phyloP scores from a whole-genome alignment of 441 rosid genomes.

The Populus hybrid region DNA sequence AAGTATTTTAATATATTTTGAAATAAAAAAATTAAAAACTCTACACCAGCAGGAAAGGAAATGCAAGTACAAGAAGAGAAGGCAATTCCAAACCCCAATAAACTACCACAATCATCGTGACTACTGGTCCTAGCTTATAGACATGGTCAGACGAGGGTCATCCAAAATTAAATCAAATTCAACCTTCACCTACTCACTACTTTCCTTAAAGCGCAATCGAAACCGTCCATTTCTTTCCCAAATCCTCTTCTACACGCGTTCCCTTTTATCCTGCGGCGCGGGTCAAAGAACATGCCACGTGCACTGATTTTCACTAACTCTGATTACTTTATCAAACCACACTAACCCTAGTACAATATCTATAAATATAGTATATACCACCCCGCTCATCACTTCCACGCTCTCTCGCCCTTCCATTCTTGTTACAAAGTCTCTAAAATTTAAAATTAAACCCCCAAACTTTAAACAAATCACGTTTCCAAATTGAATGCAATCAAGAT shows the following conservation, averaged over 20 bases:
- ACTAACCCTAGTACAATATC: slow-evolving; percentile 25
- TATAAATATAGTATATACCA: background rate
- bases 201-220: background rate
- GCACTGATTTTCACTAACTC: background rate
- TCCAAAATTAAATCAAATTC: background rate
- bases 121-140: background rate
- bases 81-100: too few relatives aligned
- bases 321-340: slow-evolving; percentile 13
- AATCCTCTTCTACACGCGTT: background rate
- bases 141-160: background rate
- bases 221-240: background rate
- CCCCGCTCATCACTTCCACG: background rate
- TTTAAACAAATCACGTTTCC: background rate
- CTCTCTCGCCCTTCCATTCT: background rate
- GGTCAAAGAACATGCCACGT: slow-evolving; percentile 28
- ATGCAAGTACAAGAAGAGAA: too few relatives aligned
- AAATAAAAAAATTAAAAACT: too few relatives aligned
- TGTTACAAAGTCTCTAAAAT: background rate
- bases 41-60: too few relatives aligned
- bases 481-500: background rate
- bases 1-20: too few relatives aligned
- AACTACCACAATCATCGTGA: too few relatives aligned
- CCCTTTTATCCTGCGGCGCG: background rate
- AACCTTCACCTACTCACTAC: background rate
- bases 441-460: background rate